Base-by-base conservation (phyloP, 2,329 filamentous ascomycete species). In the Beauveria asiatica region DNA sequence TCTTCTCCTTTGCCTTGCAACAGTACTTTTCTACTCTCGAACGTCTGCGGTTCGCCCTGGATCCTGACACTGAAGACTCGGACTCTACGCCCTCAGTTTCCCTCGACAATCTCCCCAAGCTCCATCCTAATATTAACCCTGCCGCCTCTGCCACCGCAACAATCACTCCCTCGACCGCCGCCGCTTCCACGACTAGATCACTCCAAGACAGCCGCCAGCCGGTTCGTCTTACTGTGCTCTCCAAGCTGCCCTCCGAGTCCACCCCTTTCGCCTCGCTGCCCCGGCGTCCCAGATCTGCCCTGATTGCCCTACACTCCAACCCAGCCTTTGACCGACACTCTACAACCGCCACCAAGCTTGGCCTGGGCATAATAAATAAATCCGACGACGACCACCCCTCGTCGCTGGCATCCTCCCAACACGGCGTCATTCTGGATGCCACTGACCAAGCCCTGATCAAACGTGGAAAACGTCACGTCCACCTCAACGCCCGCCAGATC, bases 21-120 rank as follows among this genome's bases (percentile, higher is more conserved):
- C 70, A 90, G 83, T 90, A 88, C 75, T 90, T 90, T 75, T 89
- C 87, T 37, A 86, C 83, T 8, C 78, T 88, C 64, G 88, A 91
- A 73, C 82, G 87, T 61, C 78, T 89, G 61, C 83, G 84, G 66
- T 84, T 90, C 70, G 82, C 81, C 55, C 83, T 85, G 66, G 65
- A 66, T 46, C 63, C 67, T 27, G 69, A 61, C 68, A 72, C 48
- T 68, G 70, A 53, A 65, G 68, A 46, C 66, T 70, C 53, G 65
- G 70, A 61, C 61, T 67, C 62, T 60, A 69, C 64, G 65, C 52
- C 65, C 68, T 65, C 59, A 63, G 68, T 61, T 62, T 68, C 42
- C 56, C 61, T 62, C 25, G 61, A 65, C 55, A 63, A 63, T 53
- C 67, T 68, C 54, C 72, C 63, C 49, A 61, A 61, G 65, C 61